Base-by-base conservation (phyloP, 495 filamentous ascomycete species). In the Geopyxis carbonaria region DNA sequence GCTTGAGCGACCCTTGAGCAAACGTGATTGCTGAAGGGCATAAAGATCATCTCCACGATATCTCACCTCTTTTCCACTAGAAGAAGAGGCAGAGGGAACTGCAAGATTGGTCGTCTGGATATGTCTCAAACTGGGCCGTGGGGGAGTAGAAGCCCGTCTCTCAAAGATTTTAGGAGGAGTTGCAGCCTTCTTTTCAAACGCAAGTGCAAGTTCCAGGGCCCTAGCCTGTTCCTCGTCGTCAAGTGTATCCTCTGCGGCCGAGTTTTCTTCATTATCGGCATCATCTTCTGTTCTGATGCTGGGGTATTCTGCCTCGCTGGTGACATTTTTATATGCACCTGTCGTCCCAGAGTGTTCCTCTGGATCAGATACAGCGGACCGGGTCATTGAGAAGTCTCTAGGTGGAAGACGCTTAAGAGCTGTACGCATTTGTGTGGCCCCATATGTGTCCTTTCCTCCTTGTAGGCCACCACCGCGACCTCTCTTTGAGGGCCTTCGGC, bases 261-360 rank as follows among this genome's bases (percentile, higher is more conserved):
- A 85, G n/a, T 82, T 68, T n/a, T 82, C 65, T 57, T 92, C 84
- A 46, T 92, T 83, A 47, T 93, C 84, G 2, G 80, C 84, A 58
- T 93, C 83, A 23, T 69, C 83, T 47, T 83, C 82, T 2, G 75
- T 80, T 45, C 80, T 64, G n/a, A n/a, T n/a, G n/a, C n/a, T n/a
- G n/a, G n/a, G n/a, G 29, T 64, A 22, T 28, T 39, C 33, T 11
- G 31, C 19, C n/a, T 14, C 7, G 5, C 13, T 14, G 13, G 5
- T 16, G 31, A 33, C 6, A 5, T 7, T 6, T 6, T 33, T 14
- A 18, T 33, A 33, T 18, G 33, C 14, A 5, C 33, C 14, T 6
- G 5, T 7, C n/a, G 25, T 45, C 8, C 23, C 40, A 2, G 50
- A 38, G 22, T 61, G 53, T 6, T 70, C 66, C 42, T 76, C 70